These are phyloP conservation scores for Phoma sp. DNA, from an alignment of 2,329 filamentous ascomycete species.

Conservation along the genomic window DNA sequence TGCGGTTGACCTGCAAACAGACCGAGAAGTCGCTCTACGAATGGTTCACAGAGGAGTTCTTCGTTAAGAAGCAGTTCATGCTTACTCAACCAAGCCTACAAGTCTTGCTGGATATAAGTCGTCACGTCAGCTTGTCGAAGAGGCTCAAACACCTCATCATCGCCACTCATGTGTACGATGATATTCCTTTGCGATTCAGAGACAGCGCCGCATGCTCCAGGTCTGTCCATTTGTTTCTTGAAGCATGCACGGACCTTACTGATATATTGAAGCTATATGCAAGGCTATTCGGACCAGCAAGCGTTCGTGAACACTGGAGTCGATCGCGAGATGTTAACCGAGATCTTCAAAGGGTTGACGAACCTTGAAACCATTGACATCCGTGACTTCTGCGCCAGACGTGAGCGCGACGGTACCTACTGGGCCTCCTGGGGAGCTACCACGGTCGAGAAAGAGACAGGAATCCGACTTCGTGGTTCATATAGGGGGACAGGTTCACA, in stretches of 20 bases:
- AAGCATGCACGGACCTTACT: not conserved
- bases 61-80: constrained; percentile 71
- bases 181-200: constrained; percentile 21
- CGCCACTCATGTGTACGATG: constrained; percentile 47
- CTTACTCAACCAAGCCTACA: constrained; percentile 63
- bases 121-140: constrained; percentile 46
- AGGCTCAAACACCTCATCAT: constrained; percentile 59
- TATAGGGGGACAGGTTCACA: constrained; percentile 11
- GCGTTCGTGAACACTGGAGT: constrained; percentile 51
- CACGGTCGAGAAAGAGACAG: constrained; percentile 49
- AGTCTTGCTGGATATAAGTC: constrained; percentile 54
- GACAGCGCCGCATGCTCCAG: constrained; percentile 16
- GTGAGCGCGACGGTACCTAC: constrained; percentile 56
- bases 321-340: constrained; percentile 60
- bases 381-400: constrained; percentile 63
- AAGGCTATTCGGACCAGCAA: constrained; percentile 30
- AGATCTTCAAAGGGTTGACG: constrained; percentile 61
- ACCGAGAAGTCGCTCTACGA: constrained; percentile 62
- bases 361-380: constrained; percentile 64
- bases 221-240: not conserved
- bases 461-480: constrained; percentile 26
- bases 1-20: constrained; percentile 63
- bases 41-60: constrained; percentile 67
- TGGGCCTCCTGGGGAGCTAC: constrained; percentile 65
- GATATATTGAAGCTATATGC: constrained; percentile 20